Base-by-base conservation (phyloP, 129 eudicot species). In the Smallanthus sonchifolius region DNA sequence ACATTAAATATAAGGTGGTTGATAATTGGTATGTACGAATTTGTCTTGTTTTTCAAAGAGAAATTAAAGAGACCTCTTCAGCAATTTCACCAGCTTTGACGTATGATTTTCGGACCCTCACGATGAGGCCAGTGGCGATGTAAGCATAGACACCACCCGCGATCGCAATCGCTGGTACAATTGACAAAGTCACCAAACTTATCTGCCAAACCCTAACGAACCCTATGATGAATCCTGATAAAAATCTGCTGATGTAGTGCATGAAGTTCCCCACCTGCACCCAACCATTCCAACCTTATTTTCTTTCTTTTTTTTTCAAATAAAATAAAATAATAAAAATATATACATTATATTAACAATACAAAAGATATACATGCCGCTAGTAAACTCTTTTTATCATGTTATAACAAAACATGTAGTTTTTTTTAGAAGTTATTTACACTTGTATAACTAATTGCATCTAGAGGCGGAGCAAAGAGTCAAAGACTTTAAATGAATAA, bases 131-230 rank as follows among this genome's bases (percentile, higher is more conserved):
- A 44, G 85, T 83, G 32, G 92, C 97, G 13, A 95, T 83, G 75
- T 81, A 95, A 76, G 99, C 99, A 32, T 95, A 95, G 67, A 86
- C 75, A n/a, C 99, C 99, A 36, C 99, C 99, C 14, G 99, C 99
- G 20, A 91, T 80, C 20, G 99, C 99, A 15, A 95, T 95, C 30
- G 91, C 83, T 0, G 99, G 99, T 45, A 95, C 99, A 24, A 95
- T 95, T 37, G 97, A 91, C 66, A 95, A 93, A 9, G 99, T 95
- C 52, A 95, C 96, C 30, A 95, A 79, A 76, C 95, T 95, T 37
- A 95, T 95, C 75, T 91, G 99, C 99, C 99, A 95, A 15, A 91
- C 92, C 57, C 97, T 85, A 37, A 84, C 78, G 79, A 95, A 95
- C 55, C 99, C 99, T 40, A 95, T 87, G 7, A 85, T 62, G 79